Conservation (phyloP, 73 alveolate species). For the Diophrys appendiculata region DNA sequence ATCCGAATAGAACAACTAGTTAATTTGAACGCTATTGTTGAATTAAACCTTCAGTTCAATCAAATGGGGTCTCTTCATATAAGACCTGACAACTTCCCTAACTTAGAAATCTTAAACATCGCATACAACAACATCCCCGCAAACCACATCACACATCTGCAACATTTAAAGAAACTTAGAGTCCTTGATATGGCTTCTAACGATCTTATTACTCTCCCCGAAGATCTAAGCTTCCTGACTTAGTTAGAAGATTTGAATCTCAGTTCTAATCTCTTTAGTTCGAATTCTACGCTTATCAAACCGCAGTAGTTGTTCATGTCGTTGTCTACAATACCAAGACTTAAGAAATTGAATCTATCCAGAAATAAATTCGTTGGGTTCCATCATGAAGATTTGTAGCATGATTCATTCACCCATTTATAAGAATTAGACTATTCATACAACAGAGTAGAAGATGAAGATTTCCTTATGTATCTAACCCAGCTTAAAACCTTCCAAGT, state of each 20-base stretch:
- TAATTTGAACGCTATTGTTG: conserved; percentile 14
- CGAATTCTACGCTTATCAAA: conserved; percentile 24
- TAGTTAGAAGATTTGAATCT: conserved; percentile 37
- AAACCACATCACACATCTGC: not conserved
- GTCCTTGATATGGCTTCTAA: conserved; percentile 49
- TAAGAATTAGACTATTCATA: conserved; percentile 48
- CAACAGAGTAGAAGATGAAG: conserved; percentile 34
- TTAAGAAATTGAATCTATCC: conserved; percentile 47
- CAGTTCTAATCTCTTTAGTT: conserved; percentile 31
- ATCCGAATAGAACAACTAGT: conserved; percentile 34
- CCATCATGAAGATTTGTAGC: conserved; percentile 32
- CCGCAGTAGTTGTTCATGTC: conserved; percentile 35
- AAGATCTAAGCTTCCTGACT: conserved; percentile 28
- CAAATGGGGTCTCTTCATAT: not conserved
- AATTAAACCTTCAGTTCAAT: conserved; percentile 32
- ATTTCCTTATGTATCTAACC: conserved; percentile 32
- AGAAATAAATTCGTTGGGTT: conserved; percentile 45
- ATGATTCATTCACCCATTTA: conserved; percentile 10
- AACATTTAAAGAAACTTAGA: conserved; percentile 21
- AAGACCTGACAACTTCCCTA: conserved; percentile 13
- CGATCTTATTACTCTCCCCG: conserved; percentile 43
- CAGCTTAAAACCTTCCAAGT: conserved; percentile 31
- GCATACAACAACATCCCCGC: conserved; percentile 37
- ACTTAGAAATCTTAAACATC: conserved; percentile 28
- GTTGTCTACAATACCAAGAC: conserved; percentile 47